These are phyloP conservation scores for Phyllosticta capitalensis DNA, from an alignment of 2,329 filamentous ascomycete species.

Conservation along the genomic window DNA sequence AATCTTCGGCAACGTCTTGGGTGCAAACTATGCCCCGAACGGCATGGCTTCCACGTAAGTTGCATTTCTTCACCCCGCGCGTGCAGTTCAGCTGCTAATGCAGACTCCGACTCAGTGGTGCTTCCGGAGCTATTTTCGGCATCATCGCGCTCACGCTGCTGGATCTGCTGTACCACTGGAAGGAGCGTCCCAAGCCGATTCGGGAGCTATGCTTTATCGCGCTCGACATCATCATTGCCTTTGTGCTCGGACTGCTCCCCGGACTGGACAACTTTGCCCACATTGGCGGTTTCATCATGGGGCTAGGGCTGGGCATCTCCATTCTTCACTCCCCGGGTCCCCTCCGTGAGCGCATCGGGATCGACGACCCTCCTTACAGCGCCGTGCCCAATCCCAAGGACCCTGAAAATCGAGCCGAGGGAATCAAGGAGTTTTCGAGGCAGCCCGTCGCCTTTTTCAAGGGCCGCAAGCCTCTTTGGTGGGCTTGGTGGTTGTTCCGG, in stretches of 20 bases:
- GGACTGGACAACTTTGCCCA: conserved; percentile 96
- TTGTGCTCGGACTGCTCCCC: conserved; percentile 83
- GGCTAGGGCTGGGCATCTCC: conserved; percentile 74
- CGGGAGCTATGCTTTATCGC: conserved; percentile 83
- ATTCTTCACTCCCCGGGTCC: conserved; percentile 80
- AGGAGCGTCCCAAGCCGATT: conserved; percentile 62
- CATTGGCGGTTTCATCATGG: conserved; percentile 92
- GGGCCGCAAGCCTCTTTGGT: conserved; percentile 87
- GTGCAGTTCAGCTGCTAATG: neutral
- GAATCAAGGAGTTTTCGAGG: conserved; percentile 36
- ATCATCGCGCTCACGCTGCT: conserved; percentile 81
- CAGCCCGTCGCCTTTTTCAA: conserved; percentile 69
- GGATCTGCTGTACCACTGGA: conserved; percentile 90
- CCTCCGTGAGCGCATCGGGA: conserved; percentile 63
- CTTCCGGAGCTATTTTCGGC: conserved; percentile 84
- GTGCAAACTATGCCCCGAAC: conserved; percentile 81
- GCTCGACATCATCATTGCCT: conserved; percentile 78
- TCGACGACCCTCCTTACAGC: conserved; percentile 59
- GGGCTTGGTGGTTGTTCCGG: conserved; percentile 90
- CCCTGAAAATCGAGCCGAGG: conserved; percentile 45
- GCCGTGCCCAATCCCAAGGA: conserved; percentile 40
- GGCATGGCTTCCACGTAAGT: conserved; percentile 55
- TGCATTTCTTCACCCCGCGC: neutral
- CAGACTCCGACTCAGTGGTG: conserved; percentile 45
- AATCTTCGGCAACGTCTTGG: conserved; percentile 92